These are phyloP conservation scores for Penicillium sp. DNA, from an alignment of 2,329 filamentous ascomycete genomes.

Conservation along the genomic window DNA sequence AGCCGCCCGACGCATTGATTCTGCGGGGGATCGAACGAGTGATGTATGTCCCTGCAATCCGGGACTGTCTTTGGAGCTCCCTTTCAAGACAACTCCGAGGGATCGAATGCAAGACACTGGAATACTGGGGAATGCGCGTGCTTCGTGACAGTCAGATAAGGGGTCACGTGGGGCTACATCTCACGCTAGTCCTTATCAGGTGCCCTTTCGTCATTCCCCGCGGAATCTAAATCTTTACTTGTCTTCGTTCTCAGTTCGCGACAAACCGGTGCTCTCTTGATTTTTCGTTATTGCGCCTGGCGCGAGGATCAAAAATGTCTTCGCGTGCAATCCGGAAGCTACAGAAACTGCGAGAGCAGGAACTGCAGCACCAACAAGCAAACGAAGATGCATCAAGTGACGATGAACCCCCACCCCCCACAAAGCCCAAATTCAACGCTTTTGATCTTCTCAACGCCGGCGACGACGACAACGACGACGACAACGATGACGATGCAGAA, in stretches of 20 bases:
- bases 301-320: slow-evolving; percentile 54
- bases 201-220: slow-evolving; percentile 40
- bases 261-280: not conserved
- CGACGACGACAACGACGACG: slow-evolving; percentile 43
- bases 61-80: slow-evolving; percentile 1
- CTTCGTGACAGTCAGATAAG: slow-evolving; percentile 16
- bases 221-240: slow-evolving; percentile 17
- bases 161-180: slow-evolving; percentile 25
- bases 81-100: slow-evolving; percentile 9
- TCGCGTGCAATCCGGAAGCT: slow-evolving; percentile 66
- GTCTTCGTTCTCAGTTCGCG: slow-evolving; percentile 1
- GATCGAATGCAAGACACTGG: slow-evolving; percentile 1
- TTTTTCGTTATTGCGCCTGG: not conserved
- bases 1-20: slow-evolving; percentile 52
- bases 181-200: slow-evolving; percentile 28
- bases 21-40: slow-evolving; percentile 13
- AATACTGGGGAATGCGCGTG: slow-evolving; percentile 12
- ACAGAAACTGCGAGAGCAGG: slow-evolving; percentile 63
- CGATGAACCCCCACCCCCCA: slow-evolving; percentile 38
- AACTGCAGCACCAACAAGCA: slow-evolving; percentile 49
- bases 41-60: slow-evolving; percentile 4
- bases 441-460: slow-evolving; percentile 56
- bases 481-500: slow-evolving; percentile 38
- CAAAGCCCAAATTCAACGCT: slow-evolving; percentile 52
- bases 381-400: slow-evolving; percentile 46